Percentiles rank a stretch among this genome's conserved stretches.
phyloP scores from a whole-genome alignment of 2,329 filamentous ascomycete species.

The Davidsoniella neocaledoniae region DNA sequence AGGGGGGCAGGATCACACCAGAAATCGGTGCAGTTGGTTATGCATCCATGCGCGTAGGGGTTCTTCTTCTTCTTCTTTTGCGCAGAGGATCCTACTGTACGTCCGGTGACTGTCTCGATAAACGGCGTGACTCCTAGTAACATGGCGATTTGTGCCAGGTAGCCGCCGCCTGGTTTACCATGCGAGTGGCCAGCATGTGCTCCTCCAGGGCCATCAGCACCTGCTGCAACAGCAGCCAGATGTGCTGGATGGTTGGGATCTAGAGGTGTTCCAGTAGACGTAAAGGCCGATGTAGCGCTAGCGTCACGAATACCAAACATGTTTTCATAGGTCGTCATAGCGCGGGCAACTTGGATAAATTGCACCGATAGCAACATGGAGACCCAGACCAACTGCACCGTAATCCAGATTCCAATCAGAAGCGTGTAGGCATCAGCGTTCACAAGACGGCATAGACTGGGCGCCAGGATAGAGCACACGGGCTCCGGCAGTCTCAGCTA shows the following conservation, averaged over 20 bases:
- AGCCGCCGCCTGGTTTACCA: slow-evolving; percentile 35
- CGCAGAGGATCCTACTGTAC: slow-evolving; percentile 26
- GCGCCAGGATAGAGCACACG: slow-evolving; percentile 60
- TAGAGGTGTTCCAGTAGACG: slow-evolving; percentile 60
- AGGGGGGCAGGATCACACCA: slow-evolving; percentile 81
- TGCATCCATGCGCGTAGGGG: slow-evolving; percentile 65
- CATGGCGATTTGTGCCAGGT: slow-evolving; percentile 63
- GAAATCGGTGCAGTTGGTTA: slow-evolving; percentile 91
- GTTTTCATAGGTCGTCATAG: slow-evolving; percentile 91
- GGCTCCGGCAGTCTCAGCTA: slow-evolving; percentile 36
- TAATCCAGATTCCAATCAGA: slow-evolving; percentile 60
- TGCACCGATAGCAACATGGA: slow-evolving; percentile 95
- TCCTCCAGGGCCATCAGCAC: slow-evolving; percentile 23
- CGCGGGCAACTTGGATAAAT: slow-evolving; percentile 77
- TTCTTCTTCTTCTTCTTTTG: slow-evolving; percentile 48
- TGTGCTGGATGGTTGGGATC: slow-evolving; percentile 42
- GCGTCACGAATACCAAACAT: slow-evolving; percentile 63
- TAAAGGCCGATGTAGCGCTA: slow-evolving; percentile 56
- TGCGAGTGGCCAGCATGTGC: slow-evolving; percentile 26
- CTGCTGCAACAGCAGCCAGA: slow-evolving; percentile 36
- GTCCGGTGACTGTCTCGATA: slow-evolving; percentile 75
- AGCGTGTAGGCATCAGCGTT: slow-evolving; percentile 75
- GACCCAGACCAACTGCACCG: slow-evolving; percentile 82
- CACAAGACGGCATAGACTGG: slow-evolving; percentile 55
- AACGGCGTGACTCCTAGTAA: slow-evolving; percentile 87